These are phyloP conservation scores for Herpetospermum pedunculosum DNA, from an alignment of 306 rosid genomes.

Conservation along the genomic window DNA sequence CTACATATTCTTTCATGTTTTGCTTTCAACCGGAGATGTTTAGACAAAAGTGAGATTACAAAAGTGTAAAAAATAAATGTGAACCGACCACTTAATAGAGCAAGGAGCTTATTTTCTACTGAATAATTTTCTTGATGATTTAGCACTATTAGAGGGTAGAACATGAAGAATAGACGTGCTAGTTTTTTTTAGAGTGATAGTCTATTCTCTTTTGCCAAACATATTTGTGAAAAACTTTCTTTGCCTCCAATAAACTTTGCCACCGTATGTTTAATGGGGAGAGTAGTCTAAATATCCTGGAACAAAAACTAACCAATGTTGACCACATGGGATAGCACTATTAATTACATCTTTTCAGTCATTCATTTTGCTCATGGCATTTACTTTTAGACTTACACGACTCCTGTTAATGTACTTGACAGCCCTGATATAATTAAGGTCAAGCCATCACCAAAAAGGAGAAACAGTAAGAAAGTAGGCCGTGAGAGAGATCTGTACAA, in stretches of 20 bases:
- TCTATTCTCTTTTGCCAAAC: not conserved
- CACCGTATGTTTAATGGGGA: not conserved
- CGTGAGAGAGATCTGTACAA: slow-evolving; percentile 54
- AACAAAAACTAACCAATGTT: not conserved
- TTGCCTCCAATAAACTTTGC: not conserved
- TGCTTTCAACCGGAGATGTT: not conserved
- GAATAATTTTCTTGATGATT: not conserved
- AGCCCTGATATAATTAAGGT: slow-evolving; percentile 66
- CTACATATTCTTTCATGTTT: not conserved
- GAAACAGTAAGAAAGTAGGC: slow-evolving; percentile 34
- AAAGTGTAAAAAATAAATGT: not conserved
- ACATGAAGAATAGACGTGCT: not conserved
- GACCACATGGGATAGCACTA: not conserved
- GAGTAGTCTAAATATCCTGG: not conserved
- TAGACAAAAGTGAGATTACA: not conserved
- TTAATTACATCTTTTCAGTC: not conserved
- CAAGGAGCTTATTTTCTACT: not conserved
- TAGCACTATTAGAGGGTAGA: not conserved
- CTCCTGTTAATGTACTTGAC: slow-evolving; percentile 16
- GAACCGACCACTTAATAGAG: not conserved
- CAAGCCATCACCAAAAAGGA: slow-evolving; percentile 41
- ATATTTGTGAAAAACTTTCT: not conserved
- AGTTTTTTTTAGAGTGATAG: not conserved
- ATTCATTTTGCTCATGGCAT: not conserved
- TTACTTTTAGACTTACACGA: slow-evolving; percentile 6